These are phyloP conservation scores for Fusarium xyrophilum DNA, from an alignment of 2,329 filamentous ascomycete genomes.

Conservation along the genomic window DNA sequence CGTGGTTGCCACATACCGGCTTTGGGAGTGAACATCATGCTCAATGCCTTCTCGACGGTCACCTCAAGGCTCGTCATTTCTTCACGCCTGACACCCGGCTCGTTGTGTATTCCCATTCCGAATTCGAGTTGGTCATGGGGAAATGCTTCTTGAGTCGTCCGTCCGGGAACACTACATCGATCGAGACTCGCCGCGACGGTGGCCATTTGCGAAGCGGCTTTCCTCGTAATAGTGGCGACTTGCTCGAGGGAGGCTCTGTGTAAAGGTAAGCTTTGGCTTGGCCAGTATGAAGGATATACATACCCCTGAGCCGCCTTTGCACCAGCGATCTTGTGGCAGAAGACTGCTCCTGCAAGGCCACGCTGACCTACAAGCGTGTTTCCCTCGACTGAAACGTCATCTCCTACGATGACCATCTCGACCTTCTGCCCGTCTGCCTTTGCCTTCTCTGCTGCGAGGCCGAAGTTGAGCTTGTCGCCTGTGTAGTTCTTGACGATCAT, in stretches of 20 bases:
- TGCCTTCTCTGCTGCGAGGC: slow-evolving; percentile 42
- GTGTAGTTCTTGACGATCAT: slow-evolving; percentile 42
- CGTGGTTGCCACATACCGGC: slow-evolving; percentile 35
- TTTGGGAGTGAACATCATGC: slow-evolving; percentile 37
- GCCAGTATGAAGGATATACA: neutral
- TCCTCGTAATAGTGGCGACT: slow-evolving; percentile 26
- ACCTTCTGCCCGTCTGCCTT: slow-evolving; percentile 37
- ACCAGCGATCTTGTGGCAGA: slow-evolving; percentile 38
- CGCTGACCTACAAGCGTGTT: slow-evolving; percentile 37
- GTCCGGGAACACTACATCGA: slow-evolving; percentile 35
- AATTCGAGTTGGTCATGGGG: slow-evolving; percentile 34
- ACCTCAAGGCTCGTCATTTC: slow-evolving; percentile 21
- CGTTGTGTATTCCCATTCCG: slow-evolving; percentile 41
- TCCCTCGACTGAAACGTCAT: slow-evolving; percentile 38
- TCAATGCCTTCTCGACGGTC: slow-evolving; percentile 27
- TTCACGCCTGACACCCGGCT: slow-evolving; percentile 38
- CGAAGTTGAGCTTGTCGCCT: slow-evolving; percentile 42
- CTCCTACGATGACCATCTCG: slow-evolving; percentile 37
- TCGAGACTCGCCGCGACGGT: slow-evolving; percentile 39
- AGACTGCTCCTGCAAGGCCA: slow-evolving; percentile 36
- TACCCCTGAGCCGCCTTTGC: slow-evolving; percentile 38
- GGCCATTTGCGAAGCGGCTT: slow-evolving; percentile 36
- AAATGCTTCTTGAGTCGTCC: slow-evolving; percentile 30
- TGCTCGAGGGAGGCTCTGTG: slow-evolving; percentile 27
- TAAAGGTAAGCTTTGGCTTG: slow-evolving; percentile 2